These are phyloP conservation scores for Venturia pyrina DNA, from an alignment of 2,329 filamentous ascomycete genomes.

Conservation along the genomic window DNA sequence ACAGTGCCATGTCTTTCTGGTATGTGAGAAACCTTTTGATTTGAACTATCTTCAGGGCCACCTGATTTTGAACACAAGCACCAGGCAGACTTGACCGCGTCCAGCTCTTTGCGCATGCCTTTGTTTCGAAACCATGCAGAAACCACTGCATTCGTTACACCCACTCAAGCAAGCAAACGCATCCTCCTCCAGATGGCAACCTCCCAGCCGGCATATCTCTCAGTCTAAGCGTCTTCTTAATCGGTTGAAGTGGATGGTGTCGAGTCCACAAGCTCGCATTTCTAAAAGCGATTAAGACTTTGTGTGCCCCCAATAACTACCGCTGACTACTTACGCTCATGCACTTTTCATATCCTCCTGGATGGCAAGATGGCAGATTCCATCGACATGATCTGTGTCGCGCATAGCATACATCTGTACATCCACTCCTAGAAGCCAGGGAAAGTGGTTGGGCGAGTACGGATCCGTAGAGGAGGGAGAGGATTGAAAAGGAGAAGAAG, in stretches of 20 bases:
- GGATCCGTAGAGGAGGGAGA: neutral
- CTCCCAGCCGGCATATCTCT: neutral
- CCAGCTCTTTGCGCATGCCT: neutral
- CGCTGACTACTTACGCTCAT: neutral
- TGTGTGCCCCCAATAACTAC: neutral
- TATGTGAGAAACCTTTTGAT: no score
- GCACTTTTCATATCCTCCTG: neutral
- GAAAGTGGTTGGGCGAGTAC: neutral
- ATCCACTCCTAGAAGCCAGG: neutral
- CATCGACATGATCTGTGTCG: neutral
- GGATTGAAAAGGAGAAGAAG: neutral
- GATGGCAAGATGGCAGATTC: neutral
- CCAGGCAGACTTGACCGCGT: no score
- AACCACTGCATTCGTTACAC: neutral
- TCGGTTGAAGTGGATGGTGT: neutral
- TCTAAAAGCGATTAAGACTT: neutral
- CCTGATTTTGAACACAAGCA: no score
- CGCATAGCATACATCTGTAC: neutral
- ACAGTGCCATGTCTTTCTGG: no score
- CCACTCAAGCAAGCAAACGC: neutral
- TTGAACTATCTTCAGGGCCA: no score
- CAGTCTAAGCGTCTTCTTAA: neutral
- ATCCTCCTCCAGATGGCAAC: neutral
- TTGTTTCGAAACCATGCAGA: neutral
- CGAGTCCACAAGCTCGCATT: neutral